Base-by-base conservation (phyloP, 768 basidiomycete genomes). In the Amanita pallidorosea region DNA sequence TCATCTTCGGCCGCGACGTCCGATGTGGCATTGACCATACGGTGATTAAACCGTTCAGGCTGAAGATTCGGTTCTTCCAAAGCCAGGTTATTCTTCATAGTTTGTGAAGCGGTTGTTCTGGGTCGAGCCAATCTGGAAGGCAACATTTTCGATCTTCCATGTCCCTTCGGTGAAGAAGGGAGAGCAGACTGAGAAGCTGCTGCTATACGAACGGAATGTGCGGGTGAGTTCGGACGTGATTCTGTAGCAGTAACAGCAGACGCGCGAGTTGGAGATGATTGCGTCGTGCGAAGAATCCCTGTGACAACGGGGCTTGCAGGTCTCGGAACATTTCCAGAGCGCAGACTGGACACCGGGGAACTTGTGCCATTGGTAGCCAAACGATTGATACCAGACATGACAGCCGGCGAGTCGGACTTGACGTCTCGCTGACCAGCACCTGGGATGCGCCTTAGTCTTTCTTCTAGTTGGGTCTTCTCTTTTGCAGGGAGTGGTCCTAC, bases 401-500 rank as follows among this genome's bases (percentile, higher is more conserved):
- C 70, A 12, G 73, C 67, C 11, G 69, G 42, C 7, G 50, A 34
- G 18, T 71, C 67, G 18, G 63, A 60, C 55, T 72, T 74, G 13
- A 18, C 36, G 13, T 72, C 70, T 55, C 68, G 67, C 27, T 68
- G 69, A 56, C 77, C 78, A 29, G 85, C 79, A 5, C 83, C 84
- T 27, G 82, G 71, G n/a, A 90, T 79, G 31, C 89, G 84, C 42
- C 88, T 83, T 25, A 96, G 68, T 7, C 90, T 79, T 60, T 94
- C 93, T 64, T 95, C 92, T 27, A 96, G 76, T 59, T 93, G 89
- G 7, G 90, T 91, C 60, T 88, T 92, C 60, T 94, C 92, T 64
- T 95, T 95, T 4, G 86, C 70, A 41, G 84, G 76, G 25, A 96
- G 69, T 7, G 73, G 57, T 1, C 89, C 89, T 40, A 92, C 86